These are phyloP conservation scores for Rubus parviflorus DNA, from an alignment of 306 rosid genomes.

Conservation along the genomic window DNA sequence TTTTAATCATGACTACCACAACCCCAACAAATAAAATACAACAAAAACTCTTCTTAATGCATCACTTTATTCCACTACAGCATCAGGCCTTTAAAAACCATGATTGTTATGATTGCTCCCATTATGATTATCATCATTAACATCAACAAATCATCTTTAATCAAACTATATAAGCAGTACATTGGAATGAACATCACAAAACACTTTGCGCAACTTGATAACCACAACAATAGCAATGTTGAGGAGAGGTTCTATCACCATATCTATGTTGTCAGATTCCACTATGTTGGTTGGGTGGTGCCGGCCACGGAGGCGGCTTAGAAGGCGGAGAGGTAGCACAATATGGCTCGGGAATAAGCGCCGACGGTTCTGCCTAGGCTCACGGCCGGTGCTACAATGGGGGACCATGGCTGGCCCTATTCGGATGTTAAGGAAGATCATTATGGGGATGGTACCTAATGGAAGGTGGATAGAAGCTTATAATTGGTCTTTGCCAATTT, in stretches of 20 bases:
- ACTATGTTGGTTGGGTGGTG: slow-evolving; percentile 51
- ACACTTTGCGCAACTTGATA: neutral
- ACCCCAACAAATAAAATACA: slow-evolving; percentile 34
- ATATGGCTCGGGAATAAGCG: slow-evolving; percentile 73
- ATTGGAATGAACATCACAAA: slow-evolving; percentile 8
- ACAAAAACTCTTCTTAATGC: slow-evolving; percentile 24
- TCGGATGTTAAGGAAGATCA: slow-evolving; percentile 67
- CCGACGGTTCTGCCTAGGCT: slow-evolving; percentile 63
- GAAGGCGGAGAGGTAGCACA: slow-evolving; percentile 59
- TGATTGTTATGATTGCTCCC: slow-evolving; percentile 67
- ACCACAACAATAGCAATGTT: slow-evolving; percentile 39
- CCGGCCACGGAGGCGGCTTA: slow-evolving; percentile 50
- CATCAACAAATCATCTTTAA: slow-evolving; percentile 41
- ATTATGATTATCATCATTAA: slow-evolving; percentile 62
- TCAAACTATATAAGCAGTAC: slow-evolving; percentile 39
- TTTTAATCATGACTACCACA: slow-evolving; percentile 71
- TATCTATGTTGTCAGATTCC: slow-evolving; percentile 62
- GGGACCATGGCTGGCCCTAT: slow-evolving; percentile 61
- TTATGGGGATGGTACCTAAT: slow-evolving; percentile 67
- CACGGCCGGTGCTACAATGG: slow-evolving; percentile 64
- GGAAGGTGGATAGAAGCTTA: slow-evolving; percentile 60
- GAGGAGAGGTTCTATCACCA: slow-evolving; percentile 47
- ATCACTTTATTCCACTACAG: slow-evolving; percentile 52
- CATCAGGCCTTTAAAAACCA: slow-evolving; percentile 56
- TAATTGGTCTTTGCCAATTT: slow-evolving; percentile 67